Evolutionary conservation across 208 protist species (phyloP).

Genomic region (Leishmania guyanensis): DNA sequence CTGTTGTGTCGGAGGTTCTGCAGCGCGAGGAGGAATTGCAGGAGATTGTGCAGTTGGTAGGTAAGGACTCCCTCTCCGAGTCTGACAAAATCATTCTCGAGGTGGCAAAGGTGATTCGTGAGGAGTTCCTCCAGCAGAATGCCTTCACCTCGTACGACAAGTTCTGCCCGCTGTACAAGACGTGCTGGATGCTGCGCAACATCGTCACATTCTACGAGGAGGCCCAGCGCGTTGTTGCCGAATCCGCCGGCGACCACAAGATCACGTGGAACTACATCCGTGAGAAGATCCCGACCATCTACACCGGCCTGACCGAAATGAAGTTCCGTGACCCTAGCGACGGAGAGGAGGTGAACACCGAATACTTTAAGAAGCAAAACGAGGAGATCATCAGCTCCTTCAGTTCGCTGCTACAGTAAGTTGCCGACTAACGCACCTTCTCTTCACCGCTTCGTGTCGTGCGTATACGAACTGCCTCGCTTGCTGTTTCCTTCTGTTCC

Average conservation of each 20-base stretch:
- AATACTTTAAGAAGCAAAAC: conserved; percentile 91
- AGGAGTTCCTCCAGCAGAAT: conserved; percentile 99
- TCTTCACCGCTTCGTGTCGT: background rate
- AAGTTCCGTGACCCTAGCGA: conserved; percentile 91
- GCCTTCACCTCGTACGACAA: conserved; percentile 98
- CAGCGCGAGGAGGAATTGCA: conserved; percentile 99
- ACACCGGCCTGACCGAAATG: conserved; percentile 90
- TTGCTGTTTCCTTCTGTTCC: background rate
- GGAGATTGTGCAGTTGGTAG: conserved; percentile 99
- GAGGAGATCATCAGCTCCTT: conserved; percentile 88
- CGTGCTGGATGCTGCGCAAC: conserved; percentile 98
- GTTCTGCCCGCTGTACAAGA: conserved; percentile 99
- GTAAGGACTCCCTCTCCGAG: conserved; percentile 99
- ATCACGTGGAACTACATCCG: conserved; percentile 96
- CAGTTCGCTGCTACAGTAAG: conserved; percentile 81
- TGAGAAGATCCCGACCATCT: conserved; percentile 87
- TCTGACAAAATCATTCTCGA: conserved; percentile 99
- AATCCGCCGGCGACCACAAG: conserved; percentile 93
- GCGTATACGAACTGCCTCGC: background rate
- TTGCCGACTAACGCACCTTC: background rate
- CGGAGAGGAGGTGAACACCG: conserved; percentile 83
- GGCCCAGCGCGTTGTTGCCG: conserved; percentile 89
- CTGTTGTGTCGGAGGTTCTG: conserved; percentile 95
- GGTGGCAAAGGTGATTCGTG: conserved; percentile 98
- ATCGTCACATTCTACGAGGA: conserved; percentile 98